Evolutionary conservation across 805 yeast genomes (phyloP).

Genomic region (Candida maesae): DNA sequence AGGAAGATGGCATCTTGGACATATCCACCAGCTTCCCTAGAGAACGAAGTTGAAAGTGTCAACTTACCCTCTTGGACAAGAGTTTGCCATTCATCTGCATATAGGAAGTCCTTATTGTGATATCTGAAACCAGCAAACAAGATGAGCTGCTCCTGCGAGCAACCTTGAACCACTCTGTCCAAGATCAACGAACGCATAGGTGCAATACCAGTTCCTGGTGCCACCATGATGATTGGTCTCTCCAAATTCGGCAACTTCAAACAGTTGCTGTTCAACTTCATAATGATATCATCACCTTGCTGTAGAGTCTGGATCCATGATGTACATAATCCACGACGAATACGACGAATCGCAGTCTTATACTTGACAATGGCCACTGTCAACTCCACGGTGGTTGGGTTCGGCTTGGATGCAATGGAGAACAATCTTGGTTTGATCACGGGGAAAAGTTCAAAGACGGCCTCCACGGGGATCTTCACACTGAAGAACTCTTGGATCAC

Average conservation of each 20-base stretch:
- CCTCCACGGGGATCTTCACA: constrained; percentile 69
- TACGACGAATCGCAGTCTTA: constrained; percentile 69
- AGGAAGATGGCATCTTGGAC: constrained; percentile 73
- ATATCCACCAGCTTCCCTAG: constrained; percentile 56
- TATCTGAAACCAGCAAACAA: constrained; percentile 76
- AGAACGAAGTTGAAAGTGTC: constrained; percentile 41
- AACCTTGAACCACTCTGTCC: constrained; percentile 28
- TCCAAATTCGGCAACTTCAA: constrained; percentile 31
- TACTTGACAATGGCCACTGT: constrained; percentile 86
- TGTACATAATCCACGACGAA: constrained; percentile 81
- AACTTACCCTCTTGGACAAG: constrained; percentile 35
- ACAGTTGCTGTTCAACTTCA: constrained; percentile 46
- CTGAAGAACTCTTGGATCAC: constrained; percentile 78
- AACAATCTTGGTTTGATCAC: constrained; percentile 74
- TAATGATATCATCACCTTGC: constrained; percentile 47
- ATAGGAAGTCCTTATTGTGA: constrained; percentile 63
- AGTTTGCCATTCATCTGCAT: constrained; percentile 48
- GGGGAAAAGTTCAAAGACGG: constrained; percentile 76
- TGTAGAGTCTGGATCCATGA: constrained; percentile 58
- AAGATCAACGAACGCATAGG: constrained; percentile 76
- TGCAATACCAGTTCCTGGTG: constrained; percentile 97
- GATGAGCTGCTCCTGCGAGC: constrained; percentile 34
- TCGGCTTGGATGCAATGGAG: constrained; percentile 71
- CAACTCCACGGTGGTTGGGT: constrained; percentile 47
- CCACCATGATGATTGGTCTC: constrained; percentile 63